phyloP scores from a whole-genome alignment of 1,284 basidiomycete species.

The Filobasidium uniguttulatum region DNA sequence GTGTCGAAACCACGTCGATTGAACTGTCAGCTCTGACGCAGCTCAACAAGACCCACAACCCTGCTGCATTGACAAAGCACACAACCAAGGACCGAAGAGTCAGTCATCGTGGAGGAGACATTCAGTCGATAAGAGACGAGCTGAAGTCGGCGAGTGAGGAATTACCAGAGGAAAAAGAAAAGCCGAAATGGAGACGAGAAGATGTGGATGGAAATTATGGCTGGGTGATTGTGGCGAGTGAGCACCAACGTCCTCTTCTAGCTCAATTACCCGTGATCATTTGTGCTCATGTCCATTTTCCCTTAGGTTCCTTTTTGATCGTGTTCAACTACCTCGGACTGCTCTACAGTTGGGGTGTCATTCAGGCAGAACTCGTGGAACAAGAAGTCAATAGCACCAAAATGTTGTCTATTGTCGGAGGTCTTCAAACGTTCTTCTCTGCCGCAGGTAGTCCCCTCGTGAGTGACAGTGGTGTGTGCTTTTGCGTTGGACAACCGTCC shows the following conservation, averaged over 20 bases:
- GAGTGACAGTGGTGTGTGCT: neutral
- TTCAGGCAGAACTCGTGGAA: slow-evolving; percentile 13
- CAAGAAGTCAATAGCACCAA: slow-evolving; percentile 7
- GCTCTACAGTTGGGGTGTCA: slow-evolving; percentile 16
- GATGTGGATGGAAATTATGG: slow-evolving; percentile 11
- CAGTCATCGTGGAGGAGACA: no score
- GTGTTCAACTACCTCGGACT: slow-evolving; percentile 13
- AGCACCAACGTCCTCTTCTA: neutral
- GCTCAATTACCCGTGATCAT: neutral
- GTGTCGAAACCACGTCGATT: no score
- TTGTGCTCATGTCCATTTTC: neutral
- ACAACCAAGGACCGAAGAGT: no score
- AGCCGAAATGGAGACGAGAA: neutral
- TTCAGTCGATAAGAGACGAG: no score
- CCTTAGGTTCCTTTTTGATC: slow-evolving; percentile 13
- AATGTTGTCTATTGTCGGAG: slow-evolving; percentile 13
- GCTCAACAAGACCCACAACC: no score
- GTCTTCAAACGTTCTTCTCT: slow-evolving; percentile 10
- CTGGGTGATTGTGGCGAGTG: slow-evolving; percentile 9
- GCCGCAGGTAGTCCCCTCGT: slow-evolving; percentile 15
- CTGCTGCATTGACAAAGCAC: no score
- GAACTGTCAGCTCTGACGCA: no score
- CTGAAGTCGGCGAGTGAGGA: neutral
- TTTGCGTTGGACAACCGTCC: neutral
- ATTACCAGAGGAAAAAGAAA: neutral